Base-by-base conservation (phyloP, 768 basidiomycete genomes). In the Boletellus emodensis region DNA sequence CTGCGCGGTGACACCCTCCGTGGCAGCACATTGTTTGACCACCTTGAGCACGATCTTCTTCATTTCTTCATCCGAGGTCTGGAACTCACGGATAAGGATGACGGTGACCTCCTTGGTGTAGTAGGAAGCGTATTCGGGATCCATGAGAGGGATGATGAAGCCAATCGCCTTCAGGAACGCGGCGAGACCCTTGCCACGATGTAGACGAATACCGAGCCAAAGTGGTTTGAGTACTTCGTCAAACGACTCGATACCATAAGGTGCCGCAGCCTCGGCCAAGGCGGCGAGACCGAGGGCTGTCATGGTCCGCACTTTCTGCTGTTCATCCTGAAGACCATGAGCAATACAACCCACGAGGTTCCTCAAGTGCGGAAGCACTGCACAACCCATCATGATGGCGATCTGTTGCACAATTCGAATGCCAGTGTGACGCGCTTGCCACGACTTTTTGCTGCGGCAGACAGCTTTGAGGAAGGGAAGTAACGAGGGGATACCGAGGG, bases 381-480 rank as follows among this genome's bases (percentile, higher is more conserved):
- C 95, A 60, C 96, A 98, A 15, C 95, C 95, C 94, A 98, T 98
- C 94, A 98, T 97, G 63, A 97, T 95, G 17, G 96, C 95, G 44
- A 99, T 98, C 69, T 98, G 96, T 71, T 99, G 96, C 11, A 99
- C 94, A 56, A 99, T 98, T 61, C 96, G 93, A 62, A 99, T 98
- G 71, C 96, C 96, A 4, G 96, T 99, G 69, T 98, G 96, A 52
- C 95, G 85, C 9, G 96, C 96, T 70, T 99, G 96, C 96, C 96
- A 99, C 9, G 94, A 98, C 73, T 99, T 99, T 72, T 98, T 98
- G 51, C 91, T 94, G 41, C 94, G 86, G 73, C 96, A 98, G 30
- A 99, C 94, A 33, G 96, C 95, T 72, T 95, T 95, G 54, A 99
- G 77, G 83, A 99, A 99, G 44, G 96, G 96, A 3, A 99, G 86